Conservation (phyloP, 1,139 yeast species). For the Zygoascus sp. region DNA sequence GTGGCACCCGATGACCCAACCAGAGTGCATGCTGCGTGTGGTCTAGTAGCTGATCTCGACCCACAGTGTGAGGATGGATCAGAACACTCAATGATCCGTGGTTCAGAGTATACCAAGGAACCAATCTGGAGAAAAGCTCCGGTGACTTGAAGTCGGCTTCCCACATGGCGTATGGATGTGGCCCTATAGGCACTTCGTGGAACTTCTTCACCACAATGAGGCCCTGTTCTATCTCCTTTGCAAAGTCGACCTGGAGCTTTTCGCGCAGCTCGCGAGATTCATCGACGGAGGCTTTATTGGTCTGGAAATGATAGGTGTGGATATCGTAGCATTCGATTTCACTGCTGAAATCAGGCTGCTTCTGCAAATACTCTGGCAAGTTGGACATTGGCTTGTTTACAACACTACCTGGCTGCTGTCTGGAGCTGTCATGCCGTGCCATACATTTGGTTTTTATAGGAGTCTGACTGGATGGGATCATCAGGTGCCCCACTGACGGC, state of each 20-base stretch:
- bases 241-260: slow-evolving; percentile 43
- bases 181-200: slow-evolving; percentile 53
- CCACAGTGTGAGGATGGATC: slow-evolving; percentile 47
- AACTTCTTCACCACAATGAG: slow-evolving; percentile 44
- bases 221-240: slow-evolving; percentile 43
- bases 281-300: slow-evolving; percentile 36
- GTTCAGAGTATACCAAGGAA: slow-evolving; percentile 44
- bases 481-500: not conserved
- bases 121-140: slow-evolving; percentile 33
- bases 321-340: slow-evolving; percentile 40
- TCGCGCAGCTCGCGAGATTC: slow-evolving; percentile 43
- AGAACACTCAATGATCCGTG: slow-evolving; percentile 51
- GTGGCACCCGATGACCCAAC: slow-evolving; percentile 43
- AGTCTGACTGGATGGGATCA: not conserved
- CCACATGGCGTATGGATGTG: slow-evolving; percentile 49
- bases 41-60: slow-evolving; percentile 39
- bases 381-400: slow-evolving; percentile 6
- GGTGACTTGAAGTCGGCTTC: slow-evolving; percentile 38
- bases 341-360: slow-evolving; percentile 15
- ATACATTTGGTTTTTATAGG: not conserved
- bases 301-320: slow-evolving; percentile 52
- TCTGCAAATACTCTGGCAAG: slow-evolving; percentile 3
- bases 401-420: not conserved
- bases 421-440: no score
- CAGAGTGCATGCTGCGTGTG: slow-evolving; percentile 53